Conservation (phyloP, 2,329 filamentous ascomycete genomes). For the Phialophora expanda region DNA sequence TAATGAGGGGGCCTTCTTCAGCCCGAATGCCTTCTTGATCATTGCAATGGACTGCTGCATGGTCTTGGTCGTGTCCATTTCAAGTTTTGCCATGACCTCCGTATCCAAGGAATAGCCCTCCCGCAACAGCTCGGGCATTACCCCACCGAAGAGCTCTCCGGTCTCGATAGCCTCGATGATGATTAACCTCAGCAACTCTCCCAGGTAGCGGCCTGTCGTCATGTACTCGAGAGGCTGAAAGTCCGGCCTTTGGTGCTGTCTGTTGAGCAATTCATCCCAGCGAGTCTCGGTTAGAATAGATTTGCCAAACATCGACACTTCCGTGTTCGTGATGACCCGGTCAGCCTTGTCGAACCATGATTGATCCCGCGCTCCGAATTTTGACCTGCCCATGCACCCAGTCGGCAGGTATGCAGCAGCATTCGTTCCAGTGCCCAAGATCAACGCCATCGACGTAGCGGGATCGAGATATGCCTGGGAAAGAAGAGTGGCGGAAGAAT, state of each 20-base stretch:
- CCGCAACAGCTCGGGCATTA: constrained; percentile 60
- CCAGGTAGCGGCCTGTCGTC: constrained; percentile 67
- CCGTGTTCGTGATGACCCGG: constrained; percentile 68
- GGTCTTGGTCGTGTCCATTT: constrained; percentile 51
- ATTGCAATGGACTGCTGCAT: constrained; percentile 50
- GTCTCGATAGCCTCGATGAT: constrained; percentile 64
- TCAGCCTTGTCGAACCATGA: constrained; percentile 63
- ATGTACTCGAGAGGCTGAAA: constrained; percentile 71
- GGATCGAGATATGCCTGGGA: constrained; percentile 67
- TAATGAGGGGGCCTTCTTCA: constrained; percentile 52
- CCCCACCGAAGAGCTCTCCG: constrained; percentile 62
- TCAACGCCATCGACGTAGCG: constrained; percentile 66
- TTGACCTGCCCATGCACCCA: constrained; percentile 57
- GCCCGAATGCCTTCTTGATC: constrained; percentile 59
- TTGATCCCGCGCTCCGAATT: constrained; percentile 61
- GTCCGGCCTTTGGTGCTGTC: constrained; percentile 61
- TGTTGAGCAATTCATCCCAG: constrained; percentile 67
- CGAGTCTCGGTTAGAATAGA: constrained; percentile 62
- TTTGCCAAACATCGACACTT: constrained; percentile 68
- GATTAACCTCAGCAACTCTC: constrained; percentile 67
- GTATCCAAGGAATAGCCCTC: constrained; percentile 66
- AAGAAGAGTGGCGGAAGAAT: constrained; percentile 65
- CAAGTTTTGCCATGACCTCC: constrained; percentile 62
- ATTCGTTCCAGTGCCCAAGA: constrained; percentile 69
- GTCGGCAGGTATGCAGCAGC: constrained; percentile 67